Base-by-base conservation (phyloP, 495 filamentous ascomycete species). In the Penicillium crystallinum region DNA sequence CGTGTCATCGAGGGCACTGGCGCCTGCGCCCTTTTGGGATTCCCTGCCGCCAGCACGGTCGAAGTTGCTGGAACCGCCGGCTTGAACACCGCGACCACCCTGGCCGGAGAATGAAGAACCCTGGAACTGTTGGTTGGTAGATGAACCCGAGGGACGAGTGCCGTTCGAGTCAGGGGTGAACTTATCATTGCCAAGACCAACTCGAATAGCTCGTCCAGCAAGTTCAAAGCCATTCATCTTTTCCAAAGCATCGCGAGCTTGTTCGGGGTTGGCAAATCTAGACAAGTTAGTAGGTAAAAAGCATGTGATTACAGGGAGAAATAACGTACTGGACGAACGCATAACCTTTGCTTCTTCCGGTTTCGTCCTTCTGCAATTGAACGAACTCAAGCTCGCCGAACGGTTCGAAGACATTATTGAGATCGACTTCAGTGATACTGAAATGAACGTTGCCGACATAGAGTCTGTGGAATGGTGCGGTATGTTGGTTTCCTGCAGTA, bases 381-480 rank as follows among this genome's bases (percentile, higher is more conserved):
- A 97, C 91, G 61, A 95, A 96, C 67, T 97, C 95, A 44, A 99
- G 84, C 72, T 97, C 93, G 51, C 95, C 95, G 72, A 96, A 99
- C 6, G 95, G 93, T 74, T 92, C 90, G 72, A 99, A 99, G 47
- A 97, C 90, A 69, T 92, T 90, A 78, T 92, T 88, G 57, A 99
- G 73, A 71, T 97, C 95, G 67, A 81, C 85, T 73, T 99, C 95
- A 68, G 93, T 97, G 69, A 99, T 96, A 70, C 89, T 95, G 81
- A 99, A 99, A 79, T 99, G 95, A 60, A 99, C 96, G 66, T 99
- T 99, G 69, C 95, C 95, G 59, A 99, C 93, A 73, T 97, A 99
- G 46, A 99, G 87, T 66, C 95, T 86, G 75, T 99, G 95, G 76
- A 97, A 99, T 27, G 95, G 95, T 29, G 96, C 85, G 47, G 88